Percentiles rank a stretch among this genome's conserved stretches.
phyloP scores from a whole-genome alignment of 2,329 filamentous ascomycete species.

The Graphiopsis chlorocephala region DNA sequence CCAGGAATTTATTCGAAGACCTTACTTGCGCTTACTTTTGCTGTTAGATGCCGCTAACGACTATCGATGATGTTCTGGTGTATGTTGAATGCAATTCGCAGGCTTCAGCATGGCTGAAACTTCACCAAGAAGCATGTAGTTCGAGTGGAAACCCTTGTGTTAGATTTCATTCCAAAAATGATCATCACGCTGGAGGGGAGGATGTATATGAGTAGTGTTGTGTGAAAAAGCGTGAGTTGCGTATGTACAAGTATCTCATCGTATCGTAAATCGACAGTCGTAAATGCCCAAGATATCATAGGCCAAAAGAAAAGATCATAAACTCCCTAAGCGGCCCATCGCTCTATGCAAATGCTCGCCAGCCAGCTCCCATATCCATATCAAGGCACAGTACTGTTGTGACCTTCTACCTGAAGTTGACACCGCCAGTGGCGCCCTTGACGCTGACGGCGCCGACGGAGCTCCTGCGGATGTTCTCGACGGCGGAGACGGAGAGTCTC shows the following conservation, averaged over 20 bases:
- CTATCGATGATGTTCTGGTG: too few species aligned
- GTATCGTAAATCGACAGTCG: neutral
- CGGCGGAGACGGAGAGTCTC: constrained; percentile 28
- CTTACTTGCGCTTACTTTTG: too few species aligned
- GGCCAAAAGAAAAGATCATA: neutral
- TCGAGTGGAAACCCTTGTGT: too few species aligned
- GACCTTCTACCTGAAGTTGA: constrained; percentile 16
- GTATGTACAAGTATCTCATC: neutral
- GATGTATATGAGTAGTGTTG: too few species aligned
- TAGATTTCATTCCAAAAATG: too few species aligned
- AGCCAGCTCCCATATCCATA: neutral
- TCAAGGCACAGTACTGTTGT: constrained; percentile 1
- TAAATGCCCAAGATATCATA: neutral
- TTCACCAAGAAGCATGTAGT: too few species aligned
- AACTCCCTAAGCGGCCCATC: constrained; percentile 3
- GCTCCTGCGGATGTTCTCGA: constrained; percentile 27
- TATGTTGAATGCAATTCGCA: too few species aligned
- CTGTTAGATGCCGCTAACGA: too few species aligned
- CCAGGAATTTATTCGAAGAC: too few species aligned
- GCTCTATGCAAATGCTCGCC: constrained; percentile 8
- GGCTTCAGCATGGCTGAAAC: too few species aligned
- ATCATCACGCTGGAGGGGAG: too few species aligned
- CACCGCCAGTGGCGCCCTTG: constrained; percentile 30
- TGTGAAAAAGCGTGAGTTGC: neutral
- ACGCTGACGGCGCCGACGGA: constrained; percentile 28